Evolutionary conservation across 1,284 basidiomycete species (phyloP).

Genomic region (Entoloma clypeatum): DNA sequence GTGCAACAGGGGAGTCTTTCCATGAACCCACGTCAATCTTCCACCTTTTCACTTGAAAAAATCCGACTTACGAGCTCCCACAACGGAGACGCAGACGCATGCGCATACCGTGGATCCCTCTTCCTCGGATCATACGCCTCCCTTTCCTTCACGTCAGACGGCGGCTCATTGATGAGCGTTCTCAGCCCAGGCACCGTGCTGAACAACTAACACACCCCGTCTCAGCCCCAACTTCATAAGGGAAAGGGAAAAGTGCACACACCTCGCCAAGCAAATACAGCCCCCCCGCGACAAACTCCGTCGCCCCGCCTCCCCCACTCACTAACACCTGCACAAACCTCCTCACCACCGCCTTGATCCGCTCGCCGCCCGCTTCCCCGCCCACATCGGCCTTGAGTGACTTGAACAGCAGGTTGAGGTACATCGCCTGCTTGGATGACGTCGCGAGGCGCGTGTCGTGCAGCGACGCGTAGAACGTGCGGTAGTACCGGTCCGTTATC

Average conservation of each 20-base stretch:
- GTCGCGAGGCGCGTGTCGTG: conserved; percentile 78
- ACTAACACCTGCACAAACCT: conserved; percentile 84
- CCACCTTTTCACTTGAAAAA: background rate
- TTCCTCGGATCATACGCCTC: conserved; percentile 84
- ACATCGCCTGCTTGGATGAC: conserved; percentile 96
- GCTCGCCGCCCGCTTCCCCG: conserved; percentile 36
- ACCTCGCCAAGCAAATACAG: conserved; percentile 75
- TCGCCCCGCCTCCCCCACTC: conserved; percentile 64
- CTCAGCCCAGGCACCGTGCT: conserved; percentile 69
- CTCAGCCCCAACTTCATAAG: background rate
- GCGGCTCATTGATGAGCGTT: conserved; percentile 53
- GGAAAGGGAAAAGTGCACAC: conserved; percentile 17
- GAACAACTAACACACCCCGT: conserved; percentile 58
- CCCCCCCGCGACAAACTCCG: conserved; percentile 90
- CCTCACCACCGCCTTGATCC: conserved; percentile 83
- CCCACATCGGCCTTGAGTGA: conserved; percentile 81
- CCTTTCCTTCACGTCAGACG: conserved; percentile 29
- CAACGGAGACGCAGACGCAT: conserved; percentile 78
- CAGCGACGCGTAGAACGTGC: conserved; percentile 86
- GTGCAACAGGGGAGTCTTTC: conserved; percentile 69
- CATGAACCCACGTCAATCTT: background rate
- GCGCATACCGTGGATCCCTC: conserved; percentile 86
- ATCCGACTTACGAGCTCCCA: conserved; percentile 74
- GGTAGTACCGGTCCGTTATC: conserved; percentile 84
- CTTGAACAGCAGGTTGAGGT: conserved; percentile 94